Evolutionary conservation across 306 rosid genomes (phyloP).

Genomic region (Medicago truncatula): MtrunA17r5.0-ANR NC_053043.1:3689501-3690000

Average conservation of each 20-base stretch:
- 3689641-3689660: conserved; percentile 62
- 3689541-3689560: conserved; percentile 67
- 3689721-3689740: conserved; percentile 74
- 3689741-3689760: conserved; percentile 73
- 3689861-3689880: conserved; percentile 67
- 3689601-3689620: conserved; percentile 80
- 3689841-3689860: conserved; percentile 74
- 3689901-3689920: conserved; percentile 79
- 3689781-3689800: conserved; percentile 91
- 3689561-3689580: conserved; percentile 71
- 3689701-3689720: conserved; percentile 80
- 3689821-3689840: conserved; percentile 50
- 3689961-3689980: conserved; percentile 67
- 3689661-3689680: conserved; percentile 96
- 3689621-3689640: conserved; percentile 67
- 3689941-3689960: conserved; percentile 86
- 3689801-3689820: conserved; percentile 71
- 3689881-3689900: conserved; percentile 77
- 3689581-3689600: conserved; percentile 69
- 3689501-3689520: conserved; percentile 62
- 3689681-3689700: conserved; percentile 84
- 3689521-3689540: conserved; percentile 63
- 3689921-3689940: conserved; percentile 94
- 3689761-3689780: conserved; percentile 86
- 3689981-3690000: conserved; percentile 91